phyloP scores from a whole-genome alignment of 148 eudicot genomes.

The Heliamphora exappendiculata region DNA sequence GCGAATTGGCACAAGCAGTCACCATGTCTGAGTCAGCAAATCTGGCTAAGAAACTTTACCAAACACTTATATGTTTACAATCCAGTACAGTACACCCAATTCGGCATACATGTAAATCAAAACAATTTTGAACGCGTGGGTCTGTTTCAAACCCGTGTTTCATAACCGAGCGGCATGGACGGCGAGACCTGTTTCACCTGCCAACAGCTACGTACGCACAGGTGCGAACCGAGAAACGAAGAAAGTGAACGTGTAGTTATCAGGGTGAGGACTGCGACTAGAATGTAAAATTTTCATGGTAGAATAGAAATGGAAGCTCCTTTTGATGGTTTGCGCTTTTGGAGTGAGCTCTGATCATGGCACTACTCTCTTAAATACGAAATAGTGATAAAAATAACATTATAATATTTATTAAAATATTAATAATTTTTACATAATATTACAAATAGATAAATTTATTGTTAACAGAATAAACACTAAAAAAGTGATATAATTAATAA shows the following conservation, averaged over 20 bases:
- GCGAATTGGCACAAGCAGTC: constrained; percentile 1
- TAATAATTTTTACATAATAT: no score
- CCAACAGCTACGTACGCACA: constrained; percentile 13
- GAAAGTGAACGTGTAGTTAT: constrained; percentile 25
- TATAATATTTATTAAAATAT: no score
- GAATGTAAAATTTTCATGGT: constrained; percentile 7
- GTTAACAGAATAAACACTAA: no score
- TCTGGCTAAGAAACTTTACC: constrained; percentile 1
- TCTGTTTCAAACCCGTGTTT: constrained; percentile 19
- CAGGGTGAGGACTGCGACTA: constrained; percentile 6
- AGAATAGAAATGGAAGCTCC: constrained; percentile 17
- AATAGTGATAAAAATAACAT: no score
- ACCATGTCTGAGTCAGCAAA: constrained; percentile 9
- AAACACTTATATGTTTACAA: neutral
- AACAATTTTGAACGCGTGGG: constrained; percentile 20
- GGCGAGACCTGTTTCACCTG: neutral
- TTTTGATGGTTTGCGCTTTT: constrained; percentile 11
- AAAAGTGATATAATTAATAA: no score
- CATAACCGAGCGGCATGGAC: constrained; percentile 2
- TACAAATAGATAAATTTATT: no score
- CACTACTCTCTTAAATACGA: no score
- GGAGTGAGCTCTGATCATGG: constrained; percentile 23
- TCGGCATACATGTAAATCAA: constrained; percentile 13
- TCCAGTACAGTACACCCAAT: constrained; percentile 2
- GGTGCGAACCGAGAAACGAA: constrained; percentile 22